Conservation (phyloP, 169 alveolate species). For the Theileria sp. region DNA sequence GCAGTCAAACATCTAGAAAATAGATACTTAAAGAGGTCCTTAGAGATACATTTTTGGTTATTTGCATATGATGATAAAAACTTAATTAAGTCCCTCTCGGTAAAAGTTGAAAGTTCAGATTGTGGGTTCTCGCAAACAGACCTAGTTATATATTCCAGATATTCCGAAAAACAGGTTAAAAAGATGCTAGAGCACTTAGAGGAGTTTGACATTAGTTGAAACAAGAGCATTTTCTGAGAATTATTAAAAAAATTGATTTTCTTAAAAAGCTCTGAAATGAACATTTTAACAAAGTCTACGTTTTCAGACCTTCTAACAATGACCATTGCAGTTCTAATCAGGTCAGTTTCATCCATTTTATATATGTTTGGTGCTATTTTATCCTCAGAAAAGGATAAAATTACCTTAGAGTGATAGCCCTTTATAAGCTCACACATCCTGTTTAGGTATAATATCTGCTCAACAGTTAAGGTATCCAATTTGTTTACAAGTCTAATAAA, state of each 20-base stretch:
- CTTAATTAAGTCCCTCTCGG: conserved; percentile 16
- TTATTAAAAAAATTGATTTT: conserved; percentile 5
- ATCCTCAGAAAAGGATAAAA: conserved; percentile 34
- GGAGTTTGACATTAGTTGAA: conserved; percentile 26
- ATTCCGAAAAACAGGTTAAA: conserved; percentile 17
- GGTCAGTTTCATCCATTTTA: conserved; percentile 36
- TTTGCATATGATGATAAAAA: conserved; percentile 31
- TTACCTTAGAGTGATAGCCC: conserved; percentile 48
- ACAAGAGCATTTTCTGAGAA: conserved; percentile 33
- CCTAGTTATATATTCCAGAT: background rate
- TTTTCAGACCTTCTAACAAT: conserved; percentile 22
- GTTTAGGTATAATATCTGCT: conserved; percentile 43
- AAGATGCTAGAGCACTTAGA: conserved; percentile 42
- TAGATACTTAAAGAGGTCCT: conserved; percentile 32
- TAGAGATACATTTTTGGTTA: conserved; percentile 30
- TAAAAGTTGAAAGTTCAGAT: conserved; percentile 7
- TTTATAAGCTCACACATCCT: conserved; percentile 38
- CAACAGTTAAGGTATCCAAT: background rate
- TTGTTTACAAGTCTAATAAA: conserved; percentile 37
- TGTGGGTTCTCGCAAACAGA: background rate
- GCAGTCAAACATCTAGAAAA: conserved; percentile 16
- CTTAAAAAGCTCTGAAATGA: conserved; percentile 31
- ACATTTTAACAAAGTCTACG: conserved; percentile 55
- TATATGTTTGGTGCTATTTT: conserved; percentile 13
- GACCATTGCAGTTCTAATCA: conserved; percentile 38